phyloP scores from a whole-genome alignment of 148 eudicot genomes.

The Camellia lanceoleosa region DNA sequence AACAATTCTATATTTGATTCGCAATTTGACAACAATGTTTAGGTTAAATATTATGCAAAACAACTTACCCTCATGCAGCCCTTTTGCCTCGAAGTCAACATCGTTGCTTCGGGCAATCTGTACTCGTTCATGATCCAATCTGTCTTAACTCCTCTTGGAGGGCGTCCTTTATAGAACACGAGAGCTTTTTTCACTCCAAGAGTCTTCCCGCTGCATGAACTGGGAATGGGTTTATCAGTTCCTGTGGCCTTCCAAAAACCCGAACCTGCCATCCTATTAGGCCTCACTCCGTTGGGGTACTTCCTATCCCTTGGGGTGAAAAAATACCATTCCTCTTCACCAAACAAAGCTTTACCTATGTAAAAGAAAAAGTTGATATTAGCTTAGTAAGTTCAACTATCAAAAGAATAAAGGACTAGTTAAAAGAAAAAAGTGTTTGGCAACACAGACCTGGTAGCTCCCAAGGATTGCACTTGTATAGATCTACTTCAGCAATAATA shows the following conservation, averaged over 20 bases:
- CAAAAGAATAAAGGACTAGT: not conserved
- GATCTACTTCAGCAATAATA: slow-evolving; percentile 29
- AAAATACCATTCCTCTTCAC: slow-evolving; percentile 42
- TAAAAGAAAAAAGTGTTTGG: not conserved
- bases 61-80: slow-evolving; percentile 20
- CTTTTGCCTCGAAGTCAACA: slow-evolving; percentile 7
- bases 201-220: slow-evolving; percentile 11
- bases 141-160: slow-evolving; percentile 34
- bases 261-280: slow-evolving; percentile 28
- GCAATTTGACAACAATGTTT: too few species aligned
- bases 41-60: not conserved
- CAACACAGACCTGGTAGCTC: slow-evolving; percentile 27
- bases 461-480: slow-evolving; percentile 38
- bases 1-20: too few species aligned
- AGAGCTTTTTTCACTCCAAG: slow-evolving; percentile 32
- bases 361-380: not conserved
- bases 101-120: slow-evolving; percentile 12
- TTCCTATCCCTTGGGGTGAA: slow-evolving; percentile 38
- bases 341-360: slow-evolving; percentile 26
- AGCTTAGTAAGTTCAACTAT: not conserved
- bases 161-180: slow-evolving; percentile 30
- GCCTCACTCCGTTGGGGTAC: slow-evolving; percentile 37
- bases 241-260: slow-evolving; percentile 45
- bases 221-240: slow-evolving; percentile 29
- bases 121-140: slow-evolving; percentile 43